Evolutionary conservation across 1,284 basidiomycete genomes (phyloP), one percentile per base, ranked within the genome.

Genomic region (Ganoderma leucocontextum): DNA sequence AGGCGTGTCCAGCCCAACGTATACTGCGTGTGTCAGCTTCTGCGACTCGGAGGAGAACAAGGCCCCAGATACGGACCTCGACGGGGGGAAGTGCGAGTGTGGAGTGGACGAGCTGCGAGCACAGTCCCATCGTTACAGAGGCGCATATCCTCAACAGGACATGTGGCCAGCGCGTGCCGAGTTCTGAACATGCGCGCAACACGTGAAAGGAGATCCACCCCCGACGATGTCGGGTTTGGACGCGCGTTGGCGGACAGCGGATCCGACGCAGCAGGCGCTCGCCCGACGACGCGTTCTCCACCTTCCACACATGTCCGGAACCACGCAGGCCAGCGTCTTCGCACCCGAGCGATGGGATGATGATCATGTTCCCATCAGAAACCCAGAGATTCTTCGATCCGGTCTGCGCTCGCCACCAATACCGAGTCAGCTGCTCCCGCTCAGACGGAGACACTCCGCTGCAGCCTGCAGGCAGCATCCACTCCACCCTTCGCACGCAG

Each of bases 361-460:
- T 36, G 33, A 58, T 58, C 29, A 17, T 12, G 10, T 25, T 58
- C 55, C 55, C 55, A 35, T 58, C 55, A 58, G 55, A 58, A 58
- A 8, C 1, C 35, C 33, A 33, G 19, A 36, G 29, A 57, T 36
- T 38, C 55, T 57, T 38, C 55, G 55, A 57, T 35, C 17, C 36
- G 35, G 35, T 2, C 55, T 17, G 55, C 55, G 19, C 33, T 38
- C 4, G 33, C 15, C 8, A 8, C 52, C 15, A 15, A 33, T 29
- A 19, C 15, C 2, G 12, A 25, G 10, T 25, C 47, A 25, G n/a
- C 22, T 25, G 47, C 22, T 13, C 41, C 47, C 47, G 12, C 47
- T 29, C 47, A 13, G 47, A 12, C 47, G 22, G 22, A 52, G 10
- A 52, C 29, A 29, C 47, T 25, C 47, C 9, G n/a, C n/a, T 12